Evolutionary conservation across 1,284 basidiomycete species (phyloP).

Genomic region (Ceratobasidium sp.): DNA sequence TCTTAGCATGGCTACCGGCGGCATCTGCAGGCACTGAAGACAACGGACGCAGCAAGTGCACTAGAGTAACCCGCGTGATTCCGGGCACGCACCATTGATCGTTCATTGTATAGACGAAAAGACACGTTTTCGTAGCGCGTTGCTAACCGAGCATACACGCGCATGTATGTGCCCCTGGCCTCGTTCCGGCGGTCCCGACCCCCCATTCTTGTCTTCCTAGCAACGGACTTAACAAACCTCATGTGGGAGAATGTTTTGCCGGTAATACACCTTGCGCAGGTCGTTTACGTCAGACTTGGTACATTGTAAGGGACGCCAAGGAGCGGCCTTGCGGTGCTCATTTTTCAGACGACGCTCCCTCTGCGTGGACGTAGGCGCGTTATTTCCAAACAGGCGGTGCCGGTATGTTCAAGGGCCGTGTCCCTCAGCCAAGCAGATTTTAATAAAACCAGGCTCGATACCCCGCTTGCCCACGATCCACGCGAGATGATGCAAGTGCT

Average conservation of each 20-base stretch:
- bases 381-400: background rate
- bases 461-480: too few relatives aligned
- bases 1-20: slow-evolving; percentile 29
- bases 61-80: background rate
- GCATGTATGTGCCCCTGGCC: background rate
- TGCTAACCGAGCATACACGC: background rate
- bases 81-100: background rate
- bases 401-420: too few relatives aligned
- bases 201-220: background rate
- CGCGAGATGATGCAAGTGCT: too few relatives aligned
- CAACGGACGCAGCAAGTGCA: background rate
- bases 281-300: background rate
- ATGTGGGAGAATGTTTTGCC: background rate
- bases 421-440: too few relatives aligned
- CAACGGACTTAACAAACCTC: background rate
- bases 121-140: background rate
- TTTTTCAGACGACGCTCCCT: background rate
- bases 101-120: background rate
- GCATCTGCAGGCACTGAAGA: slow-evolving; percentile 27
- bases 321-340: background rate
- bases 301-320: background rate
- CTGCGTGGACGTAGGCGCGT: background rate
- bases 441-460: too few relatives aligned
- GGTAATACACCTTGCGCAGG: background rate
- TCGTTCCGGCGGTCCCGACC: background rate